Conservation (phyloP, 257 asterid species). For the Nemophila menziesii region DNA sequence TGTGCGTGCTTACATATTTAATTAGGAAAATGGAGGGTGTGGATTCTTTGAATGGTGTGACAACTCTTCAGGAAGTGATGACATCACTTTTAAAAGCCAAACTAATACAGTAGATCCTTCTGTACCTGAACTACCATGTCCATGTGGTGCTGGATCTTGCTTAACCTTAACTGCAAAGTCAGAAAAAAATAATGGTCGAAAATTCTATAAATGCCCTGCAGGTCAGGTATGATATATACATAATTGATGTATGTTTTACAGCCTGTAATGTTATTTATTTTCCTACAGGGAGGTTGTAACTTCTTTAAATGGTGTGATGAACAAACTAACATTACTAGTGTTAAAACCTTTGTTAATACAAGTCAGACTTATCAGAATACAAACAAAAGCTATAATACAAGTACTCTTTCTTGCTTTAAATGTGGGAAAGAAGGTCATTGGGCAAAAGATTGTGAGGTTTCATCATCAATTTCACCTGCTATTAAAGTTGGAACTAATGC, state of each 20-base stretch:
- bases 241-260: no score
- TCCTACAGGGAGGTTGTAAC: conserved; percentile 14
- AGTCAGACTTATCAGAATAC: conserved; percentile 6
- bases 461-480: conserved; percentile 7
- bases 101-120: conserved; percentile 2
- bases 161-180: conserved; percentile 13
- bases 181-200: conserved; percentile 15
- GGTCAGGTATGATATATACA: conserved; percentile 7
- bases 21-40: conserved; percentile 18
- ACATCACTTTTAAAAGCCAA: neutral
- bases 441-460: conserved; percentile 13
- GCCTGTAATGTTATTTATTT: no score
- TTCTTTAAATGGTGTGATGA: conserved; percentile 17
- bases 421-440: conserved; percentile 18
- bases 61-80: conserved; percentile 8
- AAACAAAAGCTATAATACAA: conserved; percentile 13
- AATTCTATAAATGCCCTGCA: conserved; percentile 14
- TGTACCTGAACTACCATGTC: conserved; percentile 10
- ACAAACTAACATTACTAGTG: neutral
- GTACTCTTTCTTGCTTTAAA: conserved; percentile 10
- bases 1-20: neutral
- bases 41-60: conserved; percentile 19
- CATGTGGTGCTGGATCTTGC: conserved; percentile 18
- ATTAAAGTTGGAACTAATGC: conserved; percentile 3
- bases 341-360: conserved; percentile 1